A percentile compares a stretch with the other conserved stretches of the same genome.
phyloP scores from a whole-genome alignment of 2,329 filamentous ascomycete genomes.

The Emydomyces testavorans region DNA sequence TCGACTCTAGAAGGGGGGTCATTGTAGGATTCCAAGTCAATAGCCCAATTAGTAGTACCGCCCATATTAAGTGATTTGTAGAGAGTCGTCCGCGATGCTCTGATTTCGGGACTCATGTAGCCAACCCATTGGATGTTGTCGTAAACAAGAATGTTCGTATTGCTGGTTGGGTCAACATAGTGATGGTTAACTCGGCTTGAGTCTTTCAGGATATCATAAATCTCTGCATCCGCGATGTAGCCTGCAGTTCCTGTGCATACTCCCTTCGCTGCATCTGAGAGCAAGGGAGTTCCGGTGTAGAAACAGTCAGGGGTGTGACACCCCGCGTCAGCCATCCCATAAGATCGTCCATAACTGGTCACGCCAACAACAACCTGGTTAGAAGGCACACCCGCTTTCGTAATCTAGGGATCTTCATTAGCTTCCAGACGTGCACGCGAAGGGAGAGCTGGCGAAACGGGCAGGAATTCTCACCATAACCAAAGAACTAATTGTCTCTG shows the following conservation, averaged over 20 bases:
- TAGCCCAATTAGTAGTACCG: slow-evolving; percentile 28
- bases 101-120: slow-evolving; percentile 25
- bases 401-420: slow-evolving; percentile 32
- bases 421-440: slow-evolving; percentile 31
- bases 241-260: slow-evolving; percentile 31
- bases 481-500: slow-evolving; percentile 27
- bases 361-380: slow-evolving; percentile 28
- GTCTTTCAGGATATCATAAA: slow-evolving; percentile 22
- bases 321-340: slow-evolving; percentile 24
- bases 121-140: slow-evolving; percentile 27
- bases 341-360: slow-evolving; percentile 29
- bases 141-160: slow-evolving; percentile 23
- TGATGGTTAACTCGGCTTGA: neutral
- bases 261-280: slow-evolving; percentile 25
- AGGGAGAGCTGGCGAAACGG: too few species aligned
- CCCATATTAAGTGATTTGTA: slow-evolving; percentile 22
- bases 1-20: too few species aligned
- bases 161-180: too few species aligned
- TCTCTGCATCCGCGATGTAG: slow-evolving; percentile 35
- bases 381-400: slow-evolving; percentile 29
- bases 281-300: slow-evolving; percentile 24
- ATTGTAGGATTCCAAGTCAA: slow-evolving; percentile 26
- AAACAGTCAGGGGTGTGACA: slow-evolving; percentile 27
- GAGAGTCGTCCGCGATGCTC: slow-evolving; percentile 15
- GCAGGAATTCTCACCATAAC: too few species aligned